Base-by-base conservation (phyloP, 2,329 filamentous ascomycete species). In the Neofusicoccum laricinum region DNA sequence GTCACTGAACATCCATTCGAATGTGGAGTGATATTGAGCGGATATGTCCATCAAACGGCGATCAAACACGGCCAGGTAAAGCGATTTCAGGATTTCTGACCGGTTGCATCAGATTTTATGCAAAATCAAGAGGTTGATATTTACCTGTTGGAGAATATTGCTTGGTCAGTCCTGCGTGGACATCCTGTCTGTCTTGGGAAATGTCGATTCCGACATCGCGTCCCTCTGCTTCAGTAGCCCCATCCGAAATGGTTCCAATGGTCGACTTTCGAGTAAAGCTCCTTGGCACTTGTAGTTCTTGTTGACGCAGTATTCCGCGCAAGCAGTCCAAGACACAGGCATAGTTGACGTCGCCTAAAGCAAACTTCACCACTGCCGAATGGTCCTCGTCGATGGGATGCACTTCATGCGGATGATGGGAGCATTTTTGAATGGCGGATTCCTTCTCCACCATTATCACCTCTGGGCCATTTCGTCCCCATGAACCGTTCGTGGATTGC, bases 271-370 rank as follows among this genome's bases (percentile, higher is more conserved):
- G 25, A 30, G 25, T 1, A 30, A 30, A 30, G 0, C 5, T 30
- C 25, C 25, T 0, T 6, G 25, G 1, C 4, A 30, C 0, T 1
- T 30, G 25, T 30, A 8, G 4, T 15, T 38, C 1, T 1, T n/a
- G 1, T 6, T 3, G 25, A n/a, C 0, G 1, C 7, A 4, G 7
- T 10, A 34, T 4, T 2, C 3, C 17, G 11, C 8, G n/a, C 10
- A 51, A 2, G 14, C 11, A 51, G 10, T 6, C 49, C 32, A 51
- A 17, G 8, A 51, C 17, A 0, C 17, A 12, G 1, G 21, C 3
- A 15, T 57, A 57, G 3, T 32, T 43, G 10, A 5, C 0, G 3
- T 57, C 53, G 2, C 15, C 40, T 19, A 14, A n/a, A 1, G 53
- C 6, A 43, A 57, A 32, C 21, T 57, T 57, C 2, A 45, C 53